Base-by-base conservation (phyloP, 306 rosid genomes). In the Prunus fruticosa region DNA sequence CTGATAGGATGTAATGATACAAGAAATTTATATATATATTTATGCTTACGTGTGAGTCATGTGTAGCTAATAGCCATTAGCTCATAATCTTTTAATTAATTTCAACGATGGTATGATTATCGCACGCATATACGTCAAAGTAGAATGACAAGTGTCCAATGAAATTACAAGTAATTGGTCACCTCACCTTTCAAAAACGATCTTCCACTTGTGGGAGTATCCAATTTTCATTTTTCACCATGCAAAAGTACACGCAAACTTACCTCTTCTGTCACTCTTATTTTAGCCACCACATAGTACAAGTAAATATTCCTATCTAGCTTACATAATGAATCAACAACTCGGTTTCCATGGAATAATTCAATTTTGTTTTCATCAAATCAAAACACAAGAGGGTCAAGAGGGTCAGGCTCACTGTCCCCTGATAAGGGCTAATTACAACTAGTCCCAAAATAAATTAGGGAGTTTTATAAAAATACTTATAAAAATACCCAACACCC, bases 101-200 rank as follows among this genome's bases (percentile, higher is more conserved):
- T 86, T 89, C 96, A 89, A 87, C 87, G 77, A 69, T 64, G 86
- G 71, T 43, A 87, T 89, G 78, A 91, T 89, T 84, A 84, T 76
- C 72, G 71, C 90, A 68, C 88, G 79, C 79, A 82, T 71, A 30
- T 65, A 77, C 77, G 79, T 89, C 87, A 86, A 71, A 63, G 41
- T 76, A 71, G 82, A 81, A 79, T 79, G 87, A 84, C 96, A 81
- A 54, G 77, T 79, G 82, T 51, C 88, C 88, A 85, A 89, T 85
- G 64, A 38, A 76, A 78, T 62, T 77, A 49, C 34, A 76, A 80
- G 54, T 16, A 8, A 53, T 63, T 8, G 69, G 14, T 22, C 43
- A 38, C 43, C 43, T 30, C n/a, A 43, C 81, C 82, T 80, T 81
- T 81, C 74, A 3, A 51, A 79, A 43, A 22, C 69, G 71, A 74